Percentiles rank a stretch among this genome's conserved stretches.
phyloP scores from a whole-genome alignment of 768 basidiomycete species.

The Dentipellis sp. region DNA sequence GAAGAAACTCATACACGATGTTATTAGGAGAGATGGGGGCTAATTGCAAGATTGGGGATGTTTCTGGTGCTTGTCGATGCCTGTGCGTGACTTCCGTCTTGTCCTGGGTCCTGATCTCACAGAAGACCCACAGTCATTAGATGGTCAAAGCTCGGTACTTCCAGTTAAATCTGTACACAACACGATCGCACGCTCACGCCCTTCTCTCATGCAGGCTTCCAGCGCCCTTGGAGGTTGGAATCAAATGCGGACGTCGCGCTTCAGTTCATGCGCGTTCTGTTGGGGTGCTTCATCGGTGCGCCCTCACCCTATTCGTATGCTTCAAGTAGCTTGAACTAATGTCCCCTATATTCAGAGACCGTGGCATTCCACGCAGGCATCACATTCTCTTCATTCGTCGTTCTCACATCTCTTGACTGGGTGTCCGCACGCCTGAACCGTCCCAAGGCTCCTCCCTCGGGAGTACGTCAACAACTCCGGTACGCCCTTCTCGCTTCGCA shows the following conservation, averaged over 20 bases:
- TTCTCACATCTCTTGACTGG: conserved; percentile 35
- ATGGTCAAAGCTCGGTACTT: conserved; percentile 62
- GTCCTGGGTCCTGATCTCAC: too few relatives aligned
- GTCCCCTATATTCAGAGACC: conserved; percentile 43
- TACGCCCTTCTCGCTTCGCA: neutral
- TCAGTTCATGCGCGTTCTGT: conserved; percentile 47
- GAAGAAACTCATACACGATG: neutral
- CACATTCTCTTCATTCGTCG: conserved; percentile 42
- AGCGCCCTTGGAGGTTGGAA: conserved; percentile 15
- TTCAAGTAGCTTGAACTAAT: neutral
- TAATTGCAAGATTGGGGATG: conserved; percentile 50
- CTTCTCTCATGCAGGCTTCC: neutral
- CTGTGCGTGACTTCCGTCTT: conserved; percentile 36
- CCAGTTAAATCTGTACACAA: neutral
- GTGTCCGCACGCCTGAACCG: conserved; percentile 19
- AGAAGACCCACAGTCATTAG: conserved; percentile 48
- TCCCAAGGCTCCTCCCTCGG: conserved; percentile 3
- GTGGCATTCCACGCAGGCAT: conserved; percentile 66
- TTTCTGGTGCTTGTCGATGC: conserved; percentile 59
- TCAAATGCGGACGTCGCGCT: conserved; percentile 44
- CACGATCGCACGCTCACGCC: neutral
- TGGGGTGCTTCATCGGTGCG: conserved; percentile 58
- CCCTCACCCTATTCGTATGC: neutral
- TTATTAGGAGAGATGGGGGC: conserved; percentile 46
- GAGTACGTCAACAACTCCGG: conserved; percentile 11